Percentiles rank a stretch among this genome's conserved stretches.
Conservation (phyloP, 2,329 filamentous ascomycete species). For the Orbilia quercus region DNA sequence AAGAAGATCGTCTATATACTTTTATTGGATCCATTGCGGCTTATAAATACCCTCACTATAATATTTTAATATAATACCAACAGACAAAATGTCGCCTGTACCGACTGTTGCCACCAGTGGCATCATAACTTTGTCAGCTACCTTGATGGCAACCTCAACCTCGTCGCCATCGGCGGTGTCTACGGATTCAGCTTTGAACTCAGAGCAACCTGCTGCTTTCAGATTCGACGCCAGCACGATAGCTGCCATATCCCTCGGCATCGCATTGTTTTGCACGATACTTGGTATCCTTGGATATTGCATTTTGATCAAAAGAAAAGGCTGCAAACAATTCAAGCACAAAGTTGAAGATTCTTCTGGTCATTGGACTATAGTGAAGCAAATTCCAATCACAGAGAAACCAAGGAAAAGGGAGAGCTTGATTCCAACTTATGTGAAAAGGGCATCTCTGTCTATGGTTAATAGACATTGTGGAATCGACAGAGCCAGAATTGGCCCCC, state of each 20-base stretch:
- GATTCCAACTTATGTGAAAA: constrained; percentile 31
- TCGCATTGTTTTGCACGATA: constrained; percentile 38
- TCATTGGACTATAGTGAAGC: constrained; percentile 16
- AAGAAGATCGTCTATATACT: too few relatives aligned
- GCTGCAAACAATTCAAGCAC: constrained; percentile 1
- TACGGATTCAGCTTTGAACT: background rate
- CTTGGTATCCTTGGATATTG: constrained; percentile 27
- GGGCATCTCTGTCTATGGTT: constrained; percentile 37
- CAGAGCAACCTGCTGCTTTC: background rate
- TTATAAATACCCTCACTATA: too few relatives aligned
- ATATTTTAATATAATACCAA: background rate
- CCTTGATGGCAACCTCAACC: constrained; percentile 10
- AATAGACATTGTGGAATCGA: constrained; percentile 39
- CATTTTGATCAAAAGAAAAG: constrained; percentile 19
- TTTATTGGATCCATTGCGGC: too few relatives aligned
- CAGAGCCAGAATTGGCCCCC: constrained; percentile 36
- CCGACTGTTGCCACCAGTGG: constrained; percentile 12
- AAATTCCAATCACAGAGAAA: background rate
- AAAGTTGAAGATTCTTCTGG: background rate
- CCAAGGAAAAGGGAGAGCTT: constrained; percentile 24
- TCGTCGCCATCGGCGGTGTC: constrained; percentile 2
- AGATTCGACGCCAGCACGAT: constrained; percentile 39
- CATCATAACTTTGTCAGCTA: constrained; percentile 15
- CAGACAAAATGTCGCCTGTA: constrained; percentile 31
- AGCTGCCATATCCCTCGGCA: constrained; percentile 35